Conservation (phyloP, 768 basidiomycete genomes). For the Phylloporus sp. region DNA sequence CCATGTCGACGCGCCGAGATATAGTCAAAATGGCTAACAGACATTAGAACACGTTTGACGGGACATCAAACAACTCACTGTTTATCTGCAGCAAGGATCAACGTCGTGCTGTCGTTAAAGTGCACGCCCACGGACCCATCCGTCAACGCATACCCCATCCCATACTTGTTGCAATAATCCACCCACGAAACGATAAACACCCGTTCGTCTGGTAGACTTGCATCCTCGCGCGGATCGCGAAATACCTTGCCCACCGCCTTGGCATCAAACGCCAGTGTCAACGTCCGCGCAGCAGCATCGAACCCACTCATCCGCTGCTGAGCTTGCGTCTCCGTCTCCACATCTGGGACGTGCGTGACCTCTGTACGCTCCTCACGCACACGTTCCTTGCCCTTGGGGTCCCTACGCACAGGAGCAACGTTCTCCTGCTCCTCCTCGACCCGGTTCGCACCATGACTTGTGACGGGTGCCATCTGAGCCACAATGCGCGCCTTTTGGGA, state of each 20-base stretch:
- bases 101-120: slow-evolving; percentile 91
- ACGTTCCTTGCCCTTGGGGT: slow-evolving; percentile 31
- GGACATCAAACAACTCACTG: slow-evolving; percentile 47
- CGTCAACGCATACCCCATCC: slow-evolving; percentile 98
- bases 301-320: slow-evolving; percentile 50
- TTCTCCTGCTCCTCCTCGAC: slow-evolving; percentile 36
- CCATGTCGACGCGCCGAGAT: slow-evolving; percentile 67
- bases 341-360: slow-evolving; percentile 1
- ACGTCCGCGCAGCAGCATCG: slow-evolving; percentile 56
- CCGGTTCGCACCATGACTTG: slow-evolving; percentile 25
- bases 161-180: slow-evolving; percentile 98
- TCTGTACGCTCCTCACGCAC: slow-evolving; percentile 22
- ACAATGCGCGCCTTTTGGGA: slow-evolving; percentile 92
- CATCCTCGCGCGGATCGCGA: slow-evolving; percentile 57
- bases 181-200: slow-evolving; percentile 99
- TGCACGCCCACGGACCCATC: slow-evolving; percentile 94
- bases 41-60: not conserved
- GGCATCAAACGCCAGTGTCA: slow-evolving; percentile 64
- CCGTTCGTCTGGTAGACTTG: slow-evolving; percentile 55
- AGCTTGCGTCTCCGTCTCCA: slow-evolving; percentile 20
- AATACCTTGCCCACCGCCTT: slow-evolving; percentile 61
- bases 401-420: slow-evolving; percentile 29
- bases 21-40: slow-evolving; percentile 80
- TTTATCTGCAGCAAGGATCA: slow-evolving; percentile 84
- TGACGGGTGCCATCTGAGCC: slow-evolving; percentile 78